Evolutionary conservation across 2,329 filamentous ascomycete genomes (phyloP).

Genomic region (Penicillium brasilianum): DNA sequence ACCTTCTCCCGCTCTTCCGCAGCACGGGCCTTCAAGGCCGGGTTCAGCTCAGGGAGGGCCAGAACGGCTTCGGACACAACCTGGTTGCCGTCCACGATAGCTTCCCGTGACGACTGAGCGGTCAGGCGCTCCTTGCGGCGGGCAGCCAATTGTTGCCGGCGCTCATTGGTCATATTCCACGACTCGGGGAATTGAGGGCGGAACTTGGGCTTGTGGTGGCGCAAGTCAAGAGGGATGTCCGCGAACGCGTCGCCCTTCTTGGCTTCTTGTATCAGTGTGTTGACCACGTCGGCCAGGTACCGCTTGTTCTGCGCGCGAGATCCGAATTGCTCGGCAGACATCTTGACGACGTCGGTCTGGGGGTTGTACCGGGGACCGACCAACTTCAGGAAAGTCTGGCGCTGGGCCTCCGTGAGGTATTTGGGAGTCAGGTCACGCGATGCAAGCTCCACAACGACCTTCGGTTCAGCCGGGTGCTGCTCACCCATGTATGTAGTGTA

Average conservation of each 20-base stretch:
- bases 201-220: slow-evolving; percentile 75
- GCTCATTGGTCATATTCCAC: slow-evolving; percentile 78
- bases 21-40: slow-evolving; percentile 33
- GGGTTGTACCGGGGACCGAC: slow-evolving; percentile 87
- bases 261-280: slow-evolving; percentile 74
- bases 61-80: slow-evolving; percentile 44
- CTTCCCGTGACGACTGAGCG: slow-evolving; percentile 62
- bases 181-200: slow-evolving; percentile 75
- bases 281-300: slow-evolving; percentile 81
- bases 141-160: slow-evolving; percentile 68
- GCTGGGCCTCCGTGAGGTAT: slow-evolving; percentile 69
- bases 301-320: slow-evolving; percentile 95
- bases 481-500: slow-evolving; percentile 98
- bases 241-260: slow-evolving; percentile 83
- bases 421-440: slow-evolving; percentile 68
- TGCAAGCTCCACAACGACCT: slow-evolving; percentile 91
- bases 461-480: slow-evolving; percentile 84
- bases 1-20: slow-evolving; percentile 34
- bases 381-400: slow-evolving; percentile 84
- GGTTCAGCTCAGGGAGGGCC: slow-evolving; percentile 41
- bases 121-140: slow-evolving; percentile 59
- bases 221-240: slow-evolving; percentile 85
- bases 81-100: slow-evolving; percentile 60
- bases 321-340: slow-evolving; percentile 87
- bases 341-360: slow-evolving; percentile 77